Base-by-base conservation (phyloP, 306 rosid genomes). In the Cucumis hystrix region DNA sequence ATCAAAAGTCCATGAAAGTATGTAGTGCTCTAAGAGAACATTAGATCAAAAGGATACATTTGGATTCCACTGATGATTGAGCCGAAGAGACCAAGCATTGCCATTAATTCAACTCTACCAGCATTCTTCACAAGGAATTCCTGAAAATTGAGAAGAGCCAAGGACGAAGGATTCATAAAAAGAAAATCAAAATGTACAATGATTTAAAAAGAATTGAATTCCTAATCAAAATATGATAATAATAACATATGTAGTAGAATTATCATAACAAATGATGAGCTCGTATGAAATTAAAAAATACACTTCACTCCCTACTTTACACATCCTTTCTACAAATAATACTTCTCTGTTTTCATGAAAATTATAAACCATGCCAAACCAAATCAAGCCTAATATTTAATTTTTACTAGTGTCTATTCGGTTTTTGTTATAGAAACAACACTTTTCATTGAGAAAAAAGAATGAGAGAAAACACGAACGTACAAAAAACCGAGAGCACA, bases 51-150 rank as follows among this genome's bases (percentile, higher is more conserved):
- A 87, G 97, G 98, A 95, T 95, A 95, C 98, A 92, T 87, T 88
- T 95, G 98, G 78, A 95, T 85, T 56, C 88, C 97, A 83, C 98
- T 95, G 74, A 90, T 41, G 78, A 92, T 85, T 85, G 91, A 94
- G 54, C 93, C 98, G 78, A 86, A 89, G 77, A 89, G 39, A 56
- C 97, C 97, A 59, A 91, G 88, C 95, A 93, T 87, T 81, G 92
- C 87, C 97, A 93, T 88, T 59, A 93, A 92, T 82, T 93, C 98
- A 83, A 89, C 90, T 82, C 91, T 85, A 84, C 91, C 97, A 30
- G 98, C 93, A 84, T 74, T 88, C 86, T 91, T 93, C 80, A 91
- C 96, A 15, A 93, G 88, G 85, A 89, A 93, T 80, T 93, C 98
- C 98, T 93, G 96, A 72, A 70, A 68, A 68, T 43, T 67, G 33